Evolutionary conservation across 2,329 filamentous ascomycete genomes (phyloP).

Genomic region (Penicillium sp.): DNA sequence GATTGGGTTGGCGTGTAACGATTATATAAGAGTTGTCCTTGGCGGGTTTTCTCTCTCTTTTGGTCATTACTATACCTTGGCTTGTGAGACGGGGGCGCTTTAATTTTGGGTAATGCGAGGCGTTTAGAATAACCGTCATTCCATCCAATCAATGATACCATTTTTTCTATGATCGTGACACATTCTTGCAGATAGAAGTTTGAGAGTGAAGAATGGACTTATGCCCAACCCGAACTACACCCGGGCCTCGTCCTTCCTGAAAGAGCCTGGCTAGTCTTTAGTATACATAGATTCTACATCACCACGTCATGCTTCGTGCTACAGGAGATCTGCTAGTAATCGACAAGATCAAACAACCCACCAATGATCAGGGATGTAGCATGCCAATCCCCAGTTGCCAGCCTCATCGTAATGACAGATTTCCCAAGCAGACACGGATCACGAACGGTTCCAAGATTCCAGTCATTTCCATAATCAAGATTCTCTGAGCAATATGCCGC

Average conservation of each 20-base stretch:
- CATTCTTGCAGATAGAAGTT: neutral
- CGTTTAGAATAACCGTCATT: neutral
- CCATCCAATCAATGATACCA: constrained; percentile 27
- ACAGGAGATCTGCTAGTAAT: neutral
- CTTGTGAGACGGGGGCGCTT: neutral
- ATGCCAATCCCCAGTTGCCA: neutral
- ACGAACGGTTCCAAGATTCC: no score
- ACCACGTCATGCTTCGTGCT: neutral
- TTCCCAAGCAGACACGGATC: neutral
- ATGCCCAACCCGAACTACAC: no score
- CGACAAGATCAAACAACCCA: neutral
- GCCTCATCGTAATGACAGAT: neutral
- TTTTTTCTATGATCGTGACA: neutral
- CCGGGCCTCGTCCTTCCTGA: neutral
- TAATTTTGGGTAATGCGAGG: neutral
- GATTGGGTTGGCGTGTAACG: neutral
- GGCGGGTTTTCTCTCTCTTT: neutral
- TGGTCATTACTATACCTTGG: neutral
- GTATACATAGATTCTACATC: neutral
- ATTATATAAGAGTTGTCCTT: neutral
- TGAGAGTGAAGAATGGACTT: neutral
- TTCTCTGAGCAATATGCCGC: neutral
- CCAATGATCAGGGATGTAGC: neutral
- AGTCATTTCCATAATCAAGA: neutral
- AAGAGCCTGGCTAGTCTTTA: neutral